Evolutionary conservation across 2,329 filamentous ascomycete species (phyloP).

Genomic region (Basipetospora chlamydospora): DNA sequence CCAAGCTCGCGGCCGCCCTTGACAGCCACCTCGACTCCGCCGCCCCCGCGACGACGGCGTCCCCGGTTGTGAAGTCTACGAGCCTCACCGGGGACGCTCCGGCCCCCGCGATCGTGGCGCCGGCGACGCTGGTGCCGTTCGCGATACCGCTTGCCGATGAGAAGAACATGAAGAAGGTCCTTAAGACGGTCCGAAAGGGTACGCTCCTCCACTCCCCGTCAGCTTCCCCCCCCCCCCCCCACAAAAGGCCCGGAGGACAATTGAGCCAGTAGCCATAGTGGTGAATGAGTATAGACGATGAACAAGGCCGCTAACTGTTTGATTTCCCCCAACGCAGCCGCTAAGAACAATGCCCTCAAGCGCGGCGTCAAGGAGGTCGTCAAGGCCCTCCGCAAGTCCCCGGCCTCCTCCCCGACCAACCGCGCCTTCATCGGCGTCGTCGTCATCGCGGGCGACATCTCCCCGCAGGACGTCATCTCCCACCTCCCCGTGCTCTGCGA

Average conservation of each 20-base stretch:
- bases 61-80: too few species aligned
- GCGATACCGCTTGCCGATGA: conserved; percentile 69
- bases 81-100: conserved; percentile 8
- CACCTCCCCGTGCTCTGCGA: conserved; percentile 97
- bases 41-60: conserved; percentile 23
- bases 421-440: conserved; percentile 59
- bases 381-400: conserved; percentile 91
- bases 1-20: conserved; percentile 52
- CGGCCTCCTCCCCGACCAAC: conserved; percentile 50
- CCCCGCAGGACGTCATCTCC: conserved; percentile 95
- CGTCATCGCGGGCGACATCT: conserved; percentile 92
- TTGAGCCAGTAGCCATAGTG: too few species aligned
- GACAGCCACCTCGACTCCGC: conserved; percentile 43
- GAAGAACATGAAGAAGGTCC: conserved; percentile 53
- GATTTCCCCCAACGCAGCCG: conserved; percentile 41
- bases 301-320: conserved; percentile 9
- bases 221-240: conserved; percentile 9
- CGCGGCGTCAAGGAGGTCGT: conserved; percentile 98
- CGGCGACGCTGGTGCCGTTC: conserved; percentile 61
- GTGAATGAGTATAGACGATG: not conserved
- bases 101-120: conserved; percentile 26
- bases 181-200: conserved; percentile 44
- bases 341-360: conserved; percentile 90
- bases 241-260: too few species aligned
- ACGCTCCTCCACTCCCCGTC: conserved; percentile 14